Evolutionary conservation across 2,329 filamentous ascomycete species (phyloP).

Genomic region (Sarocladium kiliense): DNA sequence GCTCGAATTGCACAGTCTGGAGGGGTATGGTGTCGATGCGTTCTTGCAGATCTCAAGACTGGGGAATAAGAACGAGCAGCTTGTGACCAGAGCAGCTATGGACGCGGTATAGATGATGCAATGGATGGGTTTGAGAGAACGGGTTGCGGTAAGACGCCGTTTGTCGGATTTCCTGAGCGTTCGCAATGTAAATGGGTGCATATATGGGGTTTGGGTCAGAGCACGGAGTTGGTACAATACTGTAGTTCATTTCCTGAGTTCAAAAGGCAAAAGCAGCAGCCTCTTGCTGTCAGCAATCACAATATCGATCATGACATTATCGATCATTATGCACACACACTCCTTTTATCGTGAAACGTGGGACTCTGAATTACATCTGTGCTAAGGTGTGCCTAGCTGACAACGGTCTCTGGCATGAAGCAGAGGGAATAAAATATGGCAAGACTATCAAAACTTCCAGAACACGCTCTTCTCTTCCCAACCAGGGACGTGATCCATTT

Average conservation of each 20-base stretch:
- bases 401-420: conserved; percentile 4
- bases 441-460: conserved; percentile 11
- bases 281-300: not conserved
- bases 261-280: not conserved
- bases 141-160: not conserved
- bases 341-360: conserved; percentile 11
- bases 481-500: conserved; percentile 8
- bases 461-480: conserved; percentile 9
- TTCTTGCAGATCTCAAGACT: conserved; percentile 95
- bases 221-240: not conserved
- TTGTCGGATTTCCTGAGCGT: not conserved
- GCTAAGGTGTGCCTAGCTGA: conserved; percentile 34
- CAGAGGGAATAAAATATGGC: conserved; percentile 17
- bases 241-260: not conserved
- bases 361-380: conserved; percentile 36
- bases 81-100: conserved; percentile 72
- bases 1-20: conserved; percentile 83
- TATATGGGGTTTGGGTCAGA: not conserved
- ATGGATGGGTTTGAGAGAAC: not conserved
- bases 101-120: conserved; percentile 51
- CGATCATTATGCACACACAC: no score
- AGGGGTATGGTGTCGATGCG: conserved; percentile 92
- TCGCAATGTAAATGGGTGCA: not conserved
- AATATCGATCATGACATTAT: no score
- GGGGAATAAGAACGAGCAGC: conserved; percentile 95